Evolutionary conservation across 2,329 filamentous ascomycete species (phyloP), one percentile per base, ranked within the genome.

Genomic region (Ophiostoma tasmaniense): DNA sequence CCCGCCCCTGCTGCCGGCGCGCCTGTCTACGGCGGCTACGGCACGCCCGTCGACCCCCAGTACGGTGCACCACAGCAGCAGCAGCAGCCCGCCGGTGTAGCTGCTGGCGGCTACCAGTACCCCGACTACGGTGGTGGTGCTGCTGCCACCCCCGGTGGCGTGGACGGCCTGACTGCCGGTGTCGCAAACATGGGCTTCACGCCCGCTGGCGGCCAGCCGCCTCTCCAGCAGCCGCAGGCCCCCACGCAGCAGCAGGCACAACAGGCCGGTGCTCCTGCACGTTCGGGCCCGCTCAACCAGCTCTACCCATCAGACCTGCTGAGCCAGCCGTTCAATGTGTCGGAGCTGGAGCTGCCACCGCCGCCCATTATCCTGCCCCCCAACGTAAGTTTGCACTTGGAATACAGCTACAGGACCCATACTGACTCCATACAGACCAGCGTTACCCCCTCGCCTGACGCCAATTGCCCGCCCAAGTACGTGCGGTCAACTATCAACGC

Each of bases 401-500:
- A 14, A 39, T 39, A n/a, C n/a, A 13, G 13, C 13, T 45, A 17
- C 17, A 42, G 39, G n/a, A n/a, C 14, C 14, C 14, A 3, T 20
- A n/a, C 42, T 45, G 8, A 45, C 11, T 33, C 20, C 13, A 20
- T n/a, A n/a, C 22, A 96, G 92, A 88, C 91, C 67, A 95, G 91
- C 77, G 91, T 96, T 69, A 98, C 94, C 28, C 91, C 93, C 70
- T 98, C 95, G 62, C 91, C 92, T 64, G 84, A 91, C 77, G 89
- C 95, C 71, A 99, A 98, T 80, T 97, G 93, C 81, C 88, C 92
- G 68, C 87, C 93, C 30, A 96, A 96, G 83, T 99, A 96, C 78
- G 89, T 98, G 73, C 91, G 95, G 74, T 98, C 95, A 25, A 98
- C 95, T 6, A 81, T 99, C 73, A 98, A 98, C 78, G 92, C 92